phyloP scores from a whole-genome alignment of 2,329 filamentous ascomycete genomes.

The Xylariaceae sp. region DNA sequence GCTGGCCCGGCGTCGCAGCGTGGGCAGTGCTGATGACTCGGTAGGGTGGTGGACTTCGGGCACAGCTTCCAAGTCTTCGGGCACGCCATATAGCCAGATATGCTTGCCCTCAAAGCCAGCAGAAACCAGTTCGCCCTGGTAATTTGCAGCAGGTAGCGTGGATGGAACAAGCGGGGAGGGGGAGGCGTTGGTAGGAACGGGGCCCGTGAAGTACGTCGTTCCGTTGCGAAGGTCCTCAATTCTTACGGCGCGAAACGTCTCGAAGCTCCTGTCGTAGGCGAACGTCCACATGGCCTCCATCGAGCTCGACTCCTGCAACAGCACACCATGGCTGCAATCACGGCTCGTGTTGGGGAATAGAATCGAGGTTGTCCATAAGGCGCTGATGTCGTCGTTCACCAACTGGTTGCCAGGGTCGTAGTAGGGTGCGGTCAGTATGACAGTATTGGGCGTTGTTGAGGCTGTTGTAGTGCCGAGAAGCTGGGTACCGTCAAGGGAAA shows the following conservation, averaged over 20 bases:
- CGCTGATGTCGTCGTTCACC: slow-evolving; percentile 62
- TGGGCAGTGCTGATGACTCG: slow-evolving; percentile 25
- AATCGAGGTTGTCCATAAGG: slow-evolving; percentile 81
- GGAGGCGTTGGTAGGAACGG: slow-evolving; percentile 46
- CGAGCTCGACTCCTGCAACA: slow-evolving; percentile 56
- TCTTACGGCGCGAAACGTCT: slow-evolving; percentile 71
- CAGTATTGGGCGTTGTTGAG: slow-evolving; percentile 60
- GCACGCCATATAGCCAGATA: slow-evolving; percentile 74
- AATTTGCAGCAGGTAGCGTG: slow-evolving; percentile 64
- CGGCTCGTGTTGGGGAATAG: slow-evolving; percentile 76
- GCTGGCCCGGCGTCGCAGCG: slow-evolving; percentile 36
- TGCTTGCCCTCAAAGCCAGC: slow-evolving; percentile 68
- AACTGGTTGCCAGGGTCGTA: slow-evolving; percentile 66
- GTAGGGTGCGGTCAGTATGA: slow-evolving; percentile 74
- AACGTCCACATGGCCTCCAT: slow-evolving; percentile 72
- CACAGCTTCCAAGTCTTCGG: slow-evolving; percentile 62
- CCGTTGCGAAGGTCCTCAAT: slow-evolving; percentile 71
- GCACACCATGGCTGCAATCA: slow-evolving; percentile 70
- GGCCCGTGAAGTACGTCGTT: slow-evolving; percentile 74
- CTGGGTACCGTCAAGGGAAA: slow-evolving; percentile 73
- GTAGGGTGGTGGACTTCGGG: slow-evolving; percentile 36
- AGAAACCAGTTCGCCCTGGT: slow-evolving; percentile 64
- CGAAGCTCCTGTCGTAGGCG: slow-evolving; percentile 69
- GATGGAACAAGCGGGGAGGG: slow-evolving; percentile 59
- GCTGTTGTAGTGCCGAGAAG: slow-evolving; percentile 69